Percentiles rank a stretch among this genome's conserved stretches.
These are phyloP conservation scores for Musa troglodytarum DNA, from an alignment of 176 grass and related monocot genomes.

Conservation along the genomic window DNA sequence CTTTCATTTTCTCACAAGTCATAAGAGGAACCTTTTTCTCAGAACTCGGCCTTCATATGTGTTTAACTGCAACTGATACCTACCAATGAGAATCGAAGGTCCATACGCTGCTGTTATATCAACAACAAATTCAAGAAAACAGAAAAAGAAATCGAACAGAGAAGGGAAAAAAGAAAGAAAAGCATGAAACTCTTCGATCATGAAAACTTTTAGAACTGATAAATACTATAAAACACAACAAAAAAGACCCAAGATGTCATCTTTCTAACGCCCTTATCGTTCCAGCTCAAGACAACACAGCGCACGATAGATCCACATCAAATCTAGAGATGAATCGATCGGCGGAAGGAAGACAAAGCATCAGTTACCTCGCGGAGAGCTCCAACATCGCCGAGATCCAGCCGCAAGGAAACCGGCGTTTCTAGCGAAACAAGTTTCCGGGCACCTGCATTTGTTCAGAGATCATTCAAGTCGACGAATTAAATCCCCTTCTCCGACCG, in stretches of 20 bases:
- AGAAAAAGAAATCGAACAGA: not conserved
- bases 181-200: not conserved
- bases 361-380: not conserved
- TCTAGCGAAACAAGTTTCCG: not conserved
- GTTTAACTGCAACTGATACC: not conserved
- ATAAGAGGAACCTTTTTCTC: not conserved
- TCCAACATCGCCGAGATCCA: not conserved
- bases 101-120: not conserved
- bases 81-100: not conserved
- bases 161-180: not conserved
- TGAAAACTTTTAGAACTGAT: not conserved
- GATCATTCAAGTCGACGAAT: not conserved
- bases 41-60: not conserved
- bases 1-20: not conserved
- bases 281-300: slow-evolving; percentile 26
- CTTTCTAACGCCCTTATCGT: slow-evolving; percentile 2
- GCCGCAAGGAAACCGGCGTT: not conserved
- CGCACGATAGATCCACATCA: not conserved
- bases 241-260: not conserved
- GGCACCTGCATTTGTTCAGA: not conserved
- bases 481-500: not conserved
- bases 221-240: slow-evolving; percentile 7
- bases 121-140: not conserved
- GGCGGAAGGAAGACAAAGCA: not conserved
- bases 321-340: not conserved